Evolutionary conservation across 2,329 filamentous ascomycete species (phyloP).

Genomic region (Trichoderma afroharzianum): DNA sequence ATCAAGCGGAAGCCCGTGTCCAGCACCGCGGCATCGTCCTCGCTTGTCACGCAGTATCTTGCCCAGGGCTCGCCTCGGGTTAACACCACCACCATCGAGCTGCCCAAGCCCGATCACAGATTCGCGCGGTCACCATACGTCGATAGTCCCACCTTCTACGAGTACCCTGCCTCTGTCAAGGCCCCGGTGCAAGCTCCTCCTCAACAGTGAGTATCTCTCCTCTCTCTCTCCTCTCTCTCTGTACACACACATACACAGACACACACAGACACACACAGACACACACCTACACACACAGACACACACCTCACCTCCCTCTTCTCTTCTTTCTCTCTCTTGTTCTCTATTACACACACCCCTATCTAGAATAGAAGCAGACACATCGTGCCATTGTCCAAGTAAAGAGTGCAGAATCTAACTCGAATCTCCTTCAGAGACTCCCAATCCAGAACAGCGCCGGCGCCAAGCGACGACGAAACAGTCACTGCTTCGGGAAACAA

Average conservation of each 20-base stretch:
- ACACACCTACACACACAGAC: not conserved
- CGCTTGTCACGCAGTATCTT: conserved; percentile 19
- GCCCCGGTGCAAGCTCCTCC: conserved; percentile 20
- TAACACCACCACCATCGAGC: conserved; percentile 34
- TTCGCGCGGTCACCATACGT: conserved; percentile 54
- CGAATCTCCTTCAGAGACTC: not conserved
- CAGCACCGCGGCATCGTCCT: conserved; percentile 37
- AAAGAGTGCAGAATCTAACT: not conserved
- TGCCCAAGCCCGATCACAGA: conserved; percentile 48
- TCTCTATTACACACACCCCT: not conserved
- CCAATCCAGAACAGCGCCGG: not conserved
- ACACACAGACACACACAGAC: not conserved
- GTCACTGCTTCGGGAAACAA: conserved; percentile 12
- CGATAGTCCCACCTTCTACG: conserved; percentile 61
- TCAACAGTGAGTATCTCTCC: conserved; percentile 27
- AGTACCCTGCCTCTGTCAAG: conserved; percentile 42
- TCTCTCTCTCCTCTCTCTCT: not conserved
- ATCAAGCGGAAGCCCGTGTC: conserved; percentile 62
- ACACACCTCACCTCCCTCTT: not conserved
- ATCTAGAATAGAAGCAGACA: not conserved
- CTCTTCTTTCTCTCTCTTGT: not conserved
- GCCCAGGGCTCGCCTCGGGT: conserved; percentile 23
- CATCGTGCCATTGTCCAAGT: not conserved
- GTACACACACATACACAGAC: not conserved
- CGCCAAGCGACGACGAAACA: conserved; percentile 12